Evolutionary conservation across 257 asterid genomes (phyloP), one percentile per base, ranked within the genome.

Genomic region (Schizonepeta tenuifolia): DNA sequence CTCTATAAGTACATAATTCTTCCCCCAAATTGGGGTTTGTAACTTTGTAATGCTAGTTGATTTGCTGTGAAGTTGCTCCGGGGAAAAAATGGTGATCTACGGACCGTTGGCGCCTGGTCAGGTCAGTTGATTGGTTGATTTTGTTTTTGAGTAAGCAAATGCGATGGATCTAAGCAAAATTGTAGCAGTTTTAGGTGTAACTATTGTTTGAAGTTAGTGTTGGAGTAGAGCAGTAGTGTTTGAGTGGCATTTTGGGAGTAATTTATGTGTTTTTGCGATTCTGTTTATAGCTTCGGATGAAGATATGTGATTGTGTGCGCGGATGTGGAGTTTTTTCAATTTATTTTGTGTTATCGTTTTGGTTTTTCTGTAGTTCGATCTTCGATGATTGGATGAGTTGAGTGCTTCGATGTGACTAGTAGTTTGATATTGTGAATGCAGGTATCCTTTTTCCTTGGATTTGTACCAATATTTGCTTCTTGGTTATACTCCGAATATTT

Each of bases 71-170:
- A 65, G 47, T 36, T 20, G 64, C 20, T 12, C 50, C 40, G 70
- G 35, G 6, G 66, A 62, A 56, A 2, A 76, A 67, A 89, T 92
- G 97, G 79, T 92, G 88, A 84, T 92, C 72, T 92, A 86, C 31
- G 97, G 95, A 75, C 97, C 97, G 26, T 56, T 91, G 74, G 76
- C 92, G 74, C 91, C 96, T 72, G 95, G 90, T 38, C 96, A 92
- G 97, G 97, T 91, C 31, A 26, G 84, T 75, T 65, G 76, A 53
- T 79, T 11, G 69, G 35, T 40, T 53, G 3, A 47, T 78, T 63
- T 71, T 64, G 61, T 26, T 13, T 61, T 44, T 59, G n/a, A 73
- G 73, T 74, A 11, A 57, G 67, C 12, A 17, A 33, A 18, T 22
- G 70, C 18, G 71, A 18, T 35, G 72, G 57, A 58, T 54, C 54